Evolutionary conservation across 345 rosid genomes (phyloP), one percentile per base, ranked within the genome.

Genomic region (Conringia planisiliqua): DNA sequence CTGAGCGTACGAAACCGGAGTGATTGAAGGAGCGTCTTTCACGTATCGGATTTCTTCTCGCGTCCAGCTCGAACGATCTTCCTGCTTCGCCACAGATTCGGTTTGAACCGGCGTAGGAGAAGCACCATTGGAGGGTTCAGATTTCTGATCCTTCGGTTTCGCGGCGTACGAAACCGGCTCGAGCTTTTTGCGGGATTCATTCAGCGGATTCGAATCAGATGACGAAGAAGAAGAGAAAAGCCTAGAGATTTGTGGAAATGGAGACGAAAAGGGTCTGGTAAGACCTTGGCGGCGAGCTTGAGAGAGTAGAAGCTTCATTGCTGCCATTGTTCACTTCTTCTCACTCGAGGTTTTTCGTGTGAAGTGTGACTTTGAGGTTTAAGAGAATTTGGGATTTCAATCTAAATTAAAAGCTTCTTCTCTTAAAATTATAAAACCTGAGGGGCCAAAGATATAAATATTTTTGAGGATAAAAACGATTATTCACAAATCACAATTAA

Each of bases 21-120:
- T 48, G 40, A 95, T 81, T 3, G 83, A 69, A 7, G 91, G 75
- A 10, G 72, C 74, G 66, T 90, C 88, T 72, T 85, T 92, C 58
- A 92, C 78, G 61, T 90, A 92, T 3, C 99, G 87, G 61, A 84
- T 68, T 52, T 95, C 99, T 69, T 88, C 96, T 12, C 92, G 86
- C 17, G 89, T 88, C 92, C 83, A 91, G 57, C 5, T 22, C 32
- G 79, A n/a, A 10, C 54, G 81, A 32, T 51, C 46, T 12, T 62
- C 82, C 62, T 63, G 72, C 26, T 40, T 72, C 62, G 55, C 44
- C 29, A 40, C 20, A 47, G 83, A 54, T 65, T 71, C 24, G 33
- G 35, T 30, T 58, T 55, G 33, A 60, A 22, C 27, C 70, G 73
- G 29, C 6, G 55, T 44, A 36, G 67, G 38, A 35, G 70, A 51